Evolutionary conservation across 2,329 filamentous ascomycete genomes (phyloP).

Genomic region (Aspergillus luchuensis): DNA sequence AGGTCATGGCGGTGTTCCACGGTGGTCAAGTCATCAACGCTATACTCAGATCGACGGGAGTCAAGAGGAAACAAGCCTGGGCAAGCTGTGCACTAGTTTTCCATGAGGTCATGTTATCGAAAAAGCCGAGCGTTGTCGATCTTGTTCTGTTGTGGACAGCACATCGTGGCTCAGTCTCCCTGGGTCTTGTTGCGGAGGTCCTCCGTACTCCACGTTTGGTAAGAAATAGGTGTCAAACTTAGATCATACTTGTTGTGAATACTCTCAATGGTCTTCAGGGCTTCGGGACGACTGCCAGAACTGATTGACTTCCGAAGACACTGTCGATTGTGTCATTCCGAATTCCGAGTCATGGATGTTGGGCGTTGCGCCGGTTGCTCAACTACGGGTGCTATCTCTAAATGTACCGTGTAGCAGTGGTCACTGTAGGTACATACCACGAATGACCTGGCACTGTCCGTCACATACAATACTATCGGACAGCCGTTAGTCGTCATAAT

Average conservation of each 20-base stretch:
- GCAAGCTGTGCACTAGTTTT: neutral
- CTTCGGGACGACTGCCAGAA: neutral
- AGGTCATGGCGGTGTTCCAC: neutral
- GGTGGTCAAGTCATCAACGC: neutral
- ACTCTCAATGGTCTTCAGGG: neutral
- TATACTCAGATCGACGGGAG: constrained; percentile 4
- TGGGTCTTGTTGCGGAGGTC: neutral
- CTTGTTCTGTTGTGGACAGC: neutral
- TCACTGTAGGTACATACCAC: too few relatives aligned
- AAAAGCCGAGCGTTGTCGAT: neutral
- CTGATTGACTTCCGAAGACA: neutral
- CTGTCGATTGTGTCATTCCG: too few relatives aligned
- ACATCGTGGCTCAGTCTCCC: neutral
- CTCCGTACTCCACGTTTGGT: neutral
- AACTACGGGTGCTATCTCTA: too few relatives aligned
- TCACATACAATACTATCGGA: too few relatives aligned
- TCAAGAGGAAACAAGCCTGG: constrained; percentile 7
- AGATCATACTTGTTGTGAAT: neutral
- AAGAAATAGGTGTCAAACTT: neutral
- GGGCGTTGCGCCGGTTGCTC: too few relatives aligned
- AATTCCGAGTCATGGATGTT: too few relatives aligned
- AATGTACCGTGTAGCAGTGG: too few relatives aligned
- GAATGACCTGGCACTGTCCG: too few relatives aligned
- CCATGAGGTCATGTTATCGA: constrained; percentile 5
- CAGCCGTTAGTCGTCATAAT: too few relatives aligned